phyloP scores from a whole-genome alignment of 148 eudicot species.

The Fallopia convolvulus region DNA sequence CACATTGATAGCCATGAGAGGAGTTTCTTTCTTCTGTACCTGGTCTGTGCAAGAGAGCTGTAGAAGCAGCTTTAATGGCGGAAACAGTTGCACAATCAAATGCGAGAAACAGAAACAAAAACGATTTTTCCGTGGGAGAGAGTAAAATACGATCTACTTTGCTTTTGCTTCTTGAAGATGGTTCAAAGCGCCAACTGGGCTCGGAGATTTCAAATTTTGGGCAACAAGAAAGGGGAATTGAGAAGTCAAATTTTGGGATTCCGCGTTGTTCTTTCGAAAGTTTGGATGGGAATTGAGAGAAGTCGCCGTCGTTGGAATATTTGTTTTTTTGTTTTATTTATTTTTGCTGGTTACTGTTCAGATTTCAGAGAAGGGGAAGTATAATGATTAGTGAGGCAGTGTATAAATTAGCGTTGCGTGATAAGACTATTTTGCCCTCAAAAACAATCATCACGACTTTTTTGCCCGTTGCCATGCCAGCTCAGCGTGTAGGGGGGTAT shows the following conservation, averaged over 20 bases:
- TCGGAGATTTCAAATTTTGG: background rate
- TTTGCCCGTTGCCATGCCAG: slow-evolving; percentile 4
- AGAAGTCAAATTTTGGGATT: background rate
- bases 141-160: background rate
- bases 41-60: background rate
- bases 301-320: background rate
- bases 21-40: background rate
- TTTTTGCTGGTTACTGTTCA: background rate
- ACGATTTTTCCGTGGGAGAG: too few relatives aligned
- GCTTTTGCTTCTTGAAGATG: background rate
- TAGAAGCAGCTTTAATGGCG: background rate
- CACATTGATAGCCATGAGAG: background rate
- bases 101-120: background rate
- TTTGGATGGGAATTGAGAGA: background rate
- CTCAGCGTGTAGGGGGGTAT: background rate
- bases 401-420: background rate
- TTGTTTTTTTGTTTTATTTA: background rate
- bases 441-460: background rate
- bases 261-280: background rate
- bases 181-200: background rate
- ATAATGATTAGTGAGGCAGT: background rate
- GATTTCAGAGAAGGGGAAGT: background rate
- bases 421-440: background rate
- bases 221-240: background rate
- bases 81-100: background rate